These are phyloP conservation scores for Mycena venus DNA, from an alignment of 768 basidiomycete genomes.

Conservation along the genomic window DNA sequence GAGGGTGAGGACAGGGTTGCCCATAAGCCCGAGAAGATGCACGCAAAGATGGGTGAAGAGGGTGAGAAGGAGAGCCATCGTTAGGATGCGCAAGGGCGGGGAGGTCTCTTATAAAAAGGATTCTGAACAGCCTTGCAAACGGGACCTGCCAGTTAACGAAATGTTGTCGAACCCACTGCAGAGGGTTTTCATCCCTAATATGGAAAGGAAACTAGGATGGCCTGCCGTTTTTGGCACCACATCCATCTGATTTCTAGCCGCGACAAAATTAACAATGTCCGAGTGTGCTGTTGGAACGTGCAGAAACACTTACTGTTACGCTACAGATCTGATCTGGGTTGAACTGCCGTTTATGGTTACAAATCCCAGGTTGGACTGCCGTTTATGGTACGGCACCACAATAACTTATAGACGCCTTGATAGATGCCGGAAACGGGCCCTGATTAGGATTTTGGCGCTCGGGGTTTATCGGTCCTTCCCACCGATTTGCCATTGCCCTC, in stretches of 20 bases:
- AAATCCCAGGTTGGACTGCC: too few species aligned
- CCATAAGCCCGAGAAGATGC: slow-evolving; percentile 8
- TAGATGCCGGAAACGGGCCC: too few species aligned
- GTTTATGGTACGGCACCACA: too few species aligned
- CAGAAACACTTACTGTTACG: not conserved
- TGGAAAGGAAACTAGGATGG: slow-evolving; percentile 4
- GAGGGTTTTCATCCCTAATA: not conserved
- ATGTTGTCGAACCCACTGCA: not conserved
- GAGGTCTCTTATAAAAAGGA: not conserved
- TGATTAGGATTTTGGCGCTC: too few species aligned
- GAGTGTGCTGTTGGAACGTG: not conserved
- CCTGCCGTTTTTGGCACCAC: too few species aligned
- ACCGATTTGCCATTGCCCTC: too few species aligned
- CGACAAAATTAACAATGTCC: not conserved
- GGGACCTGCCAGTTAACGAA: not conserved
- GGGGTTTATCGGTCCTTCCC: too few species aligned
- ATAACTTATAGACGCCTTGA: not conserved
- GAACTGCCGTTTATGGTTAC: not conserved
- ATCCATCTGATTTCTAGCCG: not conserved
- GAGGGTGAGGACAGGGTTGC: not conserved
- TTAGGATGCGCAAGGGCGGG: not conserved
- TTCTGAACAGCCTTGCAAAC: not conserved
- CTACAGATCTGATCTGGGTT: not conserved
- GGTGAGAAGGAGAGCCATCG: not conserved
- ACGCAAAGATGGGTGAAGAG: not conserved